phyloP scores from a whole-genome alignment of 2,329 filamentous ascomycete species.

The Metarhizium anisopliae region DNA sequence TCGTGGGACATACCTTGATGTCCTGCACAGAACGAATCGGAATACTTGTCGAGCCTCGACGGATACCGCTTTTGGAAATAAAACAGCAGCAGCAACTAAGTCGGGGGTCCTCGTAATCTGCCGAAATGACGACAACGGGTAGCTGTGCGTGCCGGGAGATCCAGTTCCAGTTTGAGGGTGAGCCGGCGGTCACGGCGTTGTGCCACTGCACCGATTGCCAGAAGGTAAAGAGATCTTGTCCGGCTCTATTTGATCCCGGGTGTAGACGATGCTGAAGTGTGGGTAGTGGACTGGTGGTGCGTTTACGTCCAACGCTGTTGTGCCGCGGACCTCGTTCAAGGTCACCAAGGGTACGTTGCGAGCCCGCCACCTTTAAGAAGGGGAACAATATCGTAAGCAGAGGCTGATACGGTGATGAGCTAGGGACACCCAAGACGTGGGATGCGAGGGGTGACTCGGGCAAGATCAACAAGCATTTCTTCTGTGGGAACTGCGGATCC shows the following conservation, averaged over 20 bases:
- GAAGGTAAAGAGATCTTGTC: constrained; percentile 28
- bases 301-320: constrained; percentile 44
- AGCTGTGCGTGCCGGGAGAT: constrained; percentile 29
- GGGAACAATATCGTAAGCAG: too few species aligned
- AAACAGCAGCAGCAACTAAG: background rate
- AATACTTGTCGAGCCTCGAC: constrained; percentile 4
- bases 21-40: background rate
- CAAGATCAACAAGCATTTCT: constrained; percentile 47
- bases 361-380: too few species aligned
- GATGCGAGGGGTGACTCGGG: constrained; percentile 38
- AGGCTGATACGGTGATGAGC: background rate
- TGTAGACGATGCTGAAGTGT: background rate
- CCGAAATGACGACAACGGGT: constrained; percentile 14
- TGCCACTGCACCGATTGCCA: constrained; percentile 47
- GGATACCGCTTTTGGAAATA: background rate
- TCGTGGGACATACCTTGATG: background rate
- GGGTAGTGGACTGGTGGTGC: constrained; percentile 40
- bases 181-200: constrained; percentile 32
- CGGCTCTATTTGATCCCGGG: background rate
- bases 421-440: constrained; percentile 37
- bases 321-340: constrained; percentile 35
- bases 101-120: background rate
- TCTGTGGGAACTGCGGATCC: constrained; percentile 43
- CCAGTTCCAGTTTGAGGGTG: constrained; percentile 27
- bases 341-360: constrained; percentile 36